Evolutionary conservation across 225 moss, liverwort and hornwort genomes (phyloP).

Genomic region (Anthoceros angustus): DNA sequence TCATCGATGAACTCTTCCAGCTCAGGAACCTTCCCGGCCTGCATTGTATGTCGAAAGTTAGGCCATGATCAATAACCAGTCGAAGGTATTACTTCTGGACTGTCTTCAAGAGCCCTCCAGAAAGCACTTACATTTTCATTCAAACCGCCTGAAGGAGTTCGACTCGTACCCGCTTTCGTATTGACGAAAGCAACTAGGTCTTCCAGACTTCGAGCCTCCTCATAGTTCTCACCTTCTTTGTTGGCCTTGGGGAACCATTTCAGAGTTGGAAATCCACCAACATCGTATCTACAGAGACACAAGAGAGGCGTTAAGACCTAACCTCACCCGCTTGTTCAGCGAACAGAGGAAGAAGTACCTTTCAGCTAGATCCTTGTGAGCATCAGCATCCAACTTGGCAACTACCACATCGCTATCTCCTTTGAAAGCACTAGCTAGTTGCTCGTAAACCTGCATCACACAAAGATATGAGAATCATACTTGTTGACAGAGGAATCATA

Average conservation of each 20-base stretch:
- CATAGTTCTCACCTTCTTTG: slow-evolving; percentile 80
- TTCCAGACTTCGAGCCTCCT: slow-evolving; percentile 45
- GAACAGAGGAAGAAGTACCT: slow-evolving; percentile 23
- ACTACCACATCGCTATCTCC: slow-evolving; percentile 67
- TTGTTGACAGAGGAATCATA: background rate
- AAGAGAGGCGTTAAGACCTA: background rate
- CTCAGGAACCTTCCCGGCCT: slow-evolving; percentile 63
- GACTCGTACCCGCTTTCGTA: slow-evolving; percentile 56
- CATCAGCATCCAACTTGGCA: slow-evolving; percentile 86
- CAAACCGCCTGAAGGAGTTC: slow-evolving; percentile 49
- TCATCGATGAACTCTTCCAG: slow-evolving; percentile 54
- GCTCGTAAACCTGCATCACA: slow-evolving; percentile 53
- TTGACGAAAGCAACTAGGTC: slow-evolving; percentile 75
- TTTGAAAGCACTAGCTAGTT: slow-evolving; percentile 63
- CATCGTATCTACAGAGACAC: slow-evolving; percentile 37
- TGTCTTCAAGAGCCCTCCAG: background rate
- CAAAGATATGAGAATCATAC: background rate
- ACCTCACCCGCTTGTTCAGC: background rate
- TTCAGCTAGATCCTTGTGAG: slow-evolving; percentile 67
- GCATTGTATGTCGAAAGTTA: background rate
- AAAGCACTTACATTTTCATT: slow-evolving; percentile 35
- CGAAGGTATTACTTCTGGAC: background rate
- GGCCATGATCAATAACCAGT: background rate
- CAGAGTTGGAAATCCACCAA: slow-evolving; percentile 83
- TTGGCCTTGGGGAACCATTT: slow-evolving; percentile 75